Conservation (phyloP, 73 alveolate species). For the Stentor roeselii region DNA sequence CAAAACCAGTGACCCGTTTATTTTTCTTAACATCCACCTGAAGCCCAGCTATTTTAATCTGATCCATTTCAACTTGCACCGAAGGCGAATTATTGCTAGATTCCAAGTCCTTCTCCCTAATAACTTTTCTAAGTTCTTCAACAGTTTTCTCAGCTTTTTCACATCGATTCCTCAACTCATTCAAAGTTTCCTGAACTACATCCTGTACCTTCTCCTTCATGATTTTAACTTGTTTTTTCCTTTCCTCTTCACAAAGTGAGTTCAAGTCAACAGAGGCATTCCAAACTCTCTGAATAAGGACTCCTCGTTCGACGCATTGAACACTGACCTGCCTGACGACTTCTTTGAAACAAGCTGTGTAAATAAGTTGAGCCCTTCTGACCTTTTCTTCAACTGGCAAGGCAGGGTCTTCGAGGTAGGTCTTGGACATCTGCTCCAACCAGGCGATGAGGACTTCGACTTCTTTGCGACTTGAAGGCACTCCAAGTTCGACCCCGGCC, state of each 20-base stretch:
- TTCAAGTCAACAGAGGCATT: constrained; percentile 25
- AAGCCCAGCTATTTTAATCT: neutral
- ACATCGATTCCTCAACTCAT: neutral
- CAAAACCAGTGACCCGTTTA: neutral
- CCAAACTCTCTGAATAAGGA: constrained; percentile 28
- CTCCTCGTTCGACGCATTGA: constrained; percentile 32
- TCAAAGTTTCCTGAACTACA: neutral
- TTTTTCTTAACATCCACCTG: too few relatives aligned
- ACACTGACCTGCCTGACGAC: constrained; percentile 34
- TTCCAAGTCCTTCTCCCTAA: neutral
- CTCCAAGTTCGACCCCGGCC: neutral
- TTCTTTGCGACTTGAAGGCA: neutral
- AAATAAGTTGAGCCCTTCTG: constrained; percentile 11
- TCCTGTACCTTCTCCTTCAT: neutral
- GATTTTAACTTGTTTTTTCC: neutral
- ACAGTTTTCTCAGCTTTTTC: neutral
- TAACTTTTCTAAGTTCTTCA: neutral
- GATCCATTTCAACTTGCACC: neutral
- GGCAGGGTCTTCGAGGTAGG: neutral
- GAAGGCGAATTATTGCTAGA: neutral
- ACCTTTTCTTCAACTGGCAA: neutral
- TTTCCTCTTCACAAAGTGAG: neutral
- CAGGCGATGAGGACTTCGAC: neutral
- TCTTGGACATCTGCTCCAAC: neutral
- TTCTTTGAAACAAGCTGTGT: constrained; percentile 29